These are phyloP conservation scores for Fusarium odoratissimum DNA, from an alignment of 2,329 filamentous ascomycete genomes.

Conservation along the genomic window DNA sequence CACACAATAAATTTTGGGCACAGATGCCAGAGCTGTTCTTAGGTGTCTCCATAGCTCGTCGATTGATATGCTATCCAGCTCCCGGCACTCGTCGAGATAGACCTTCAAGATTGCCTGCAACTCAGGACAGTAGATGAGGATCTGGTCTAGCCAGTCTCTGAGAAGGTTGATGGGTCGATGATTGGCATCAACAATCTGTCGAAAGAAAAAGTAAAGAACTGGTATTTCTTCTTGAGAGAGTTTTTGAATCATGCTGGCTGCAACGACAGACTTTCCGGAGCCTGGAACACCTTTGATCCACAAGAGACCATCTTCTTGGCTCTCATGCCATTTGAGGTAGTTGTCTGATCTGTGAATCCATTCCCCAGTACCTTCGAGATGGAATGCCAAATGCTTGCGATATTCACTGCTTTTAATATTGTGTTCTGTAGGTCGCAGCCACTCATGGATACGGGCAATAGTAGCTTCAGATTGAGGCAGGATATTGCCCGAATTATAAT, in stretches of 20 bases:
- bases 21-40: conserved; percentile 35
- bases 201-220: conserved; percentile 55
- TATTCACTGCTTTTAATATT: conserved; percentile 30
- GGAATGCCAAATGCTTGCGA: conserved; percentile 31
- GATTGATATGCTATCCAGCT: conserved; percentile 17
- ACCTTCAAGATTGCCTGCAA: conserved; percentile 44
- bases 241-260: conserved; percentile 43
- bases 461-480: conserved; percentile 43
- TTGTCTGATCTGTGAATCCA: conserved; percentile 16
- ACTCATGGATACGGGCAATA: conserved; percentile 39
- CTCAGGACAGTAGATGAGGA: conserved; percentile 47
- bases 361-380: conserved; percentile 22
- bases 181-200: conserved; percentile 54
- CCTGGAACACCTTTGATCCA: conserved; percentile 52
- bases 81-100: conserved; percentile 9
- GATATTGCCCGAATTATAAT: conserved; percentile 50
- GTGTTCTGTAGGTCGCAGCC: conserved; percentile 38
- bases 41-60: conserved; percentile 49
- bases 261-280: conserved; percentile 54
- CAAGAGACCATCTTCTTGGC: conserved; percentile 25
- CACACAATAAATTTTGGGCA: conserved; percentile 51
- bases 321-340: conserved; percentile 25
- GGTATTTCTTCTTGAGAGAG: conserved; percentile 34
- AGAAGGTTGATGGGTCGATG: conserved; percentile 47
- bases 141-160: conserved; percentile 52